A percentile compares a stretch with the other conserved stretches of the same genome.
phyloP scores from a whole-genome alignment of 2,329 filamentous ascomycete species.

The Xylariaceae sp. region DNA sequence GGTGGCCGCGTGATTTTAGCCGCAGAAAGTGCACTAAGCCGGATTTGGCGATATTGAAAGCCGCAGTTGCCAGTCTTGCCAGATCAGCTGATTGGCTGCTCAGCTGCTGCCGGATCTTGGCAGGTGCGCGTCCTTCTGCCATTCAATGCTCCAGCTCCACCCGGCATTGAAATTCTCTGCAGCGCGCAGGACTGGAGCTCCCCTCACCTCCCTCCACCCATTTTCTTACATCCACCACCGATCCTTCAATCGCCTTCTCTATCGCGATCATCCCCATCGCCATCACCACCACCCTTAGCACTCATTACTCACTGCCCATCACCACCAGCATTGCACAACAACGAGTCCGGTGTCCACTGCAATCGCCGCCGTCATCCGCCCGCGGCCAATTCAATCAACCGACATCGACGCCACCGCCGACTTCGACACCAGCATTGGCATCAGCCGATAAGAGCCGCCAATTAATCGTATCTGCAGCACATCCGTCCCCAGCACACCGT shows the following conservation, averaged over 20 bases:
- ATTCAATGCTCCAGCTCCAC: slow-evolving; percentile 14
- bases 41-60: too few species aligned
- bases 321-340: not conserved
- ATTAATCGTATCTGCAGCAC: not conserved
- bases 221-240: slow-evolving; percentile 1
- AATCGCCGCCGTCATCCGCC: not conserved
- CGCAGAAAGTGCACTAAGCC: too few species aligned
- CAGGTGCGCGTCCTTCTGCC: not conserved
- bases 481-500: not conserved
- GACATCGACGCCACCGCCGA: not conserved
- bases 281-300: not conserved
- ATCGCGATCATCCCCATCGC: slow-evolving; percentile 5
- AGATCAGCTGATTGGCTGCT: slow-evolving; percentile 5
- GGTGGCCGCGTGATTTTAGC: too few species aligned
- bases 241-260: slow-evolving; percentile 4
- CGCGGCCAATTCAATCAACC: not conserved
- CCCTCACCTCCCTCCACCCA: slow-evolving; percentile 12
- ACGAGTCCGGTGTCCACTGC: not conserved
- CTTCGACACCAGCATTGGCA: not conserved
- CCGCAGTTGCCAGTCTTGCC: too few species aligned
- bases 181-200: slow-evolving; percentile 12
- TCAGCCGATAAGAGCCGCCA: not conserved
- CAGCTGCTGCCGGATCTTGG: not conserved
- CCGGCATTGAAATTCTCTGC: slow-evolving; percentile 22
- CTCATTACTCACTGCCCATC: not conserved